These are phyloP conservation scores for Amyloporia xantha DNA, from an alignment of 768 basidiomycete species.

Conservation along the genomic window DNA sequence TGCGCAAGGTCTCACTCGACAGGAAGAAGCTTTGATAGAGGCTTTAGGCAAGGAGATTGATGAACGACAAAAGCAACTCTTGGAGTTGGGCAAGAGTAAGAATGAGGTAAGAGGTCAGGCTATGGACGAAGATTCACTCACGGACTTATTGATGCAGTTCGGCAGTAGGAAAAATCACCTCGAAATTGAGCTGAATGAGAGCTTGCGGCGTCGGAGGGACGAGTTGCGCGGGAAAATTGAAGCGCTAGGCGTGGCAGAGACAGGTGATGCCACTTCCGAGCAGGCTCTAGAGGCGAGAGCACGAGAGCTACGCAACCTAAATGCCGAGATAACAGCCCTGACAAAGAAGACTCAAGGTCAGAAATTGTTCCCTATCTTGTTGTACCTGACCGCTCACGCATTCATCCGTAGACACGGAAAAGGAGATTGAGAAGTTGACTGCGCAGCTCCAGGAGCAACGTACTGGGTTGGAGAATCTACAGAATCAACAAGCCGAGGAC, in stretches of 20 bases:
- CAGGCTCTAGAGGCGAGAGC: constrained; percentile 64
- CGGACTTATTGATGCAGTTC: too few species aligned
- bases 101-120: constrained; percentile 45
- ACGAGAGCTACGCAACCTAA: constrained; percentile 64
- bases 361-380: constrained; percentile 2
- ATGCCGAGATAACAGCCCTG: constrained; percentile 57
- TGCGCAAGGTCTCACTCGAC: constrained; percentile 61
- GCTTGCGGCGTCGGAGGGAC: constrained; percentile 69
- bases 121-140: not conserved
- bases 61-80: constrained; percentile 57
- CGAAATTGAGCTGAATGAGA: constrained; percentile 92
- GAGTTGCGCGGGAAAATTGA: constrained; percentile 77
- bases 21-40: constrained; percentile 65
- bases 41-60: constrained; percentile 72
- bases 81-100: constrained; percentile 61
- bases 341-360: constrained; percentile 58
- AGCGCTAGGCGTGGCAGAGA: constrained; percentile 54
- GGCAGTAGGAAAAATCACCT: constrained; percentile 68
- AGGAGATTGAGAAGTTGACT: constrained; percentile 57
- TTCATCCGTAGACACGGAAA: constrained; percentile 52
- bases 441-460: constrained; percentile 62
- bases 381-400: not conserved
- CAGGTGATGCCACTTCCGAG: constrained; percentile 47
- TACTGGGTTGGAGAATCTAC: constrained; percentile 60
- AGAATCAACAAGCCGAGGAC: constrained; percentile 82